Conservation (phyloP, 176 grass and related monocot species). For the Pontederia crassipes region DNA sequence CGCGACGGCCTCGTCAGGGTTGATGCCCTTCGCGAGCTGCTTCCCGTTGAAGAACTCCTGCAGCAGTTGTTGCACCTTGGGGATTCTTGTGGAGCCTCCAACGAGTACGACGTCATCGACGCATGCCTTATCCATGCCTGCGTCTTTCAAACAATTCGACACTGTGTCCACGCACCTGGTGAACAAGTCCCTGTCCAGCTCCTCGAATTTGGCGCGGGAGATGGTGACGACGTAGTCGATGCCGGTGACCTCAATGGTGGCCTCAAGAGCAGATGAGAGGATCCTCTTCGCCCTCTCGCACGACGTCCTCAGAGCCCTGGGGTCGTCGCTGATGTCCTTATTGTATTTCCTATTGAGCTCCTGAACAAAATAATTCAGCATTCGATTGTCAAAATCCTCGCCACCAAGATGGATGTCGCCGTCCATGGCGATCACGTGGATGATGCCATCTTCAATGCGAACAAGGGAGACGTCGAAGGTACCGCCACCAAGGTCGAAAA, state of each 20-base stretch:
- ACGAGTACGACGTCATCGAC: conserved; percentile 16
- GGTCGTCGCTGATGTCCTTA: conserved; percentile 4
- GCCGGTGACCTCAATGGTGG: conserved; percentile 6
- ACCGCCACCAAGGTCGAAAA: conserved; percentile 12
- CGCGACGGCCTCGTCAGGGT: no score
- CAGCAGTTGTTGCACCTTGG: conserved; percentile 9
- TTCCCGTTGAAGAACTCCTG: conserved; percentile 17
- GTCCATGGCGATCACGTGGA: conserved; percentile 9
- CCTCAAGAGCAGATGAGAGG: conserved; percentile 6
- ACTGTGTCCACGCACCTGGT: conserved; percentile 20
- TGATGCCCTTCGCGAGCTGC: not conserved
- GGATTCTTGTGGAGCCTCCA: conserved; percentile 5
- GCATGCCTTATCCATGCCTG: not conserved
- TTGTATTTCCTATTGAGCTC: conserved; percentile 12
- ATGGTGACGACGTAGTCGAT: conserved; percentile 9
- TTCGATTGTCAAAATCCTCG: conserved; percentile 14
- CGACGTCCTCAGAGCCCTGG: conserved; percentile 8
- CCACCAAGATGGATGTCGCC: conserved; percentile 10
- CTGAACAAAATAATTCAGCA: conserved; percentile 18
- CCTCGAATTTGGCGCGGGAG: conserved; percentile 1
- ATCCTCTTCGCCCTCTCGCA: conserved; percentile 14
- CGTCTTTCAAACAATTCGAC: conserved; percentile 13
- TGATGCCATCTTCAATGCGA: conserved; percentile 13
- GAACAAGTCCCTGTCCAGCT: conserved; percentile 13
- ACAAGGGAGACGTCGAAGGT: conserved; percentile 5